A percentile compares a stretch with the other conserved stretches of the same genome.
Conservation (phyloP, 2,329 filamentous ascomycete genomes). For the Alternaria angustiovoidea region DNA sequence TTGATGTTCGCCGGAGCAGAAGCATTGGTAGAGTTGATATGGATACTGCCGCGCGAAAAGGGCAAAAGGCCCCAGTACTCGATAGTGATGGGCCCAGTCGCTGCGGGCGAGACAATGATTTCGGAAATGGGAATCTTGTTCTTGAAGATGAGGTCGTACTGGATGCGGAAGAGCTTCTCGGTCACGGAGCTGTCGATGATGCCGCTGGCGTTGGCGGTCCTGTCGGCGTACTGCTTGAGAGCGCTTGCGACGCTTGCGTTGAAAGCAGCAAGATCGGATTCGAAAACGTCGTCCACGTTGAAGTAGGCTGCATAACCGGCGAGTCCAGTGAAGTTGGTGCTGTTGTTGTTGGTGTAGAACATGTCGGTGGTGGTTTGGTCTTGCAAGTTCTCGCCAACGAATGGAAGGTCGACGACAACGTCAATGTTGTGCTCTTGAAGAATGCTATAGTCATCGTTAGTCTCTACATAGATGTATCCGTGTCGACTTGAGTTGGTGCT, state of each 20-base stretch:
- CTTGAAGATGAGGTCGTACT: constrained; percentile 6
- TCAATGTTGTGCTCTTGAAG: not conserved
- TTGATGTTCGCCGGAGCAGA: not conserved
- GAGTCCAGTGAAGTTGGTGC: not conserved
- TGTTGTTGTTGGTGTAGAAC: constrained; percentile 2
- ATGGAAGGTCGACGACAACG: constrained; percentile 1
- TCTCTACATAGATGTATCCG: not conserved
- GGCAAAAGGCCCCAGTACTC: constrained; percentile 3
- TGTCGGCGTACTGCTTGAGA: not conserved
- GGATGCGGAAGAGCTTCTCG: not conserved
- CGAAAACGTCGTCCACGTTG: not conserved
- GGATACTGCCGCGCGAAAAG: constrained; percentile 3
- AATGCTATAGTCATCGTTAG: not conserved
- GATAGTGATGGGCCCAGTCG: not conserved
- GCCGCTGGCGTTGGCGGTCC: not conserved
- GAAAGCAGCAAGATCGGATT: not conserved
- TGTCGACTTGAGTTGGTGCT: not conserved
- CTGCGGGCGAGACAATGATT: not conserved
- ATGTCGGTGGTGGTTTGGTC: constrained; percentile 3
- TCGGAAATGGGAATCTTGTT: constrained; percentile 4
- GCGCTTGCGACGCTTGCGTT: constrained; percentile 1
- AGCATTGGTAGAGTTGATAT: not conserved
- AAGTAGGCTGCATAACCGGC: constrained; percentile 2
- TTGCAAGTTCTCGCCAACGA: constrained; percentile 4
- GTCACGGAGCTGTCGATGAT: not conserved